Percentiles rank a stretch among this genome's conserved stretches.
Evolutionary conservation across 371 early-diverging fungal genomes (phyloP).

Genomic region (Mucor piriformis): DNA sequence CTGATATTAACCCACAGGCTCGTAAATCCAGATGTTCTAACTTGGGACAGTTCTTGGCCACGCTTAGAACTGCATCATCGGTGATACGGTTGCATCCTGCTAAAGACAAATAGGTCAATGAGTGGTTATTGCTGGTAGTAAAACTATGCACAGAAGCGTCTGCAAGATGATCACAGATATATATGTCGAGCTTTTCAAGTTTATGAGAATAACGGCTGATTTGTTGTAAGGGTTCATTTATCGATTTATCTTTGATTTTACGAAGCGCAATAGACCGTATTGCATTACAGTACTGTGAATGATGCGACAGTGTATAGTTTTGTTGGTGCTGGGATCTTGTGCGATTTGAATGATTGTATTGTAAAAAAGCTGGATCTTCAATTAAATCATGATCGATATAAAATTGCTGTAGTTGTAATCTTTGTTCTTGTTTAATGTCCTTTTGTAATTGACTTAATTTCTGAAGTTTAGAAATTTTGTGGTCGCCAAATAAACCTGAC

Average conservation of each 20-base stretch:
- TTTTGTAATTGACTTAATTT: background rate
- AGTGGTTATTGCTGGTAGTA: slow-evolving; percentile 24
- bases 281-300: slow-evolving; percentile 24
- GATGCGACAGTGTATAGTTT: background rate
- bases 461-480: background rate
- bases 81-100: slow-evolving; percentile 63
- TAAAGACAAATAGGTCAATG: slow-evolving; percentile 50
- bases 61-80: slow-evolving; percentile 45
- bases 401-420: background rate
- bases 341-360: background rate
- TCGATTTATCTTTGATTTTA: slow-evolving; percentile 42
- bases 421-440: background rate
- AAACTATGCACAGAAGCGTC: slow-evolving; percentile 45
- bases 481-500: background rate
- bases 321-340: background rate
- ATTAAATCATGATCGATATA: slow-evolving; percentile 3
- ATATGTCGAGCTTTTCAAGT: slow-evolving; percentile 43
- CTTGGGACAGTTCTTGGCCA: slow-evolving; percentile 49
- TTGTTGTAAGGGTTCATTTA: slow-evolving; percentile 35
- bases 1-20: slow-evolving; percentile 62
- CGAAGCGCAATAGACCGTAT: slow-evolving; percentile 40
- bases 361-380: slow-evolving; percentile 5
- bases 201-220: slow-evolving; percentile 21
- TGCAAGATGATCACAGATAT: slow-evolving; percentile 59
- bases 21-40: slow-evolving; percentile 58